Evolutionary conservation across 176 grass and related monocot genomes (phyloP), one percentile per base, ranked within the genome.

Genomic region (Triticum turgidum): DNA sequence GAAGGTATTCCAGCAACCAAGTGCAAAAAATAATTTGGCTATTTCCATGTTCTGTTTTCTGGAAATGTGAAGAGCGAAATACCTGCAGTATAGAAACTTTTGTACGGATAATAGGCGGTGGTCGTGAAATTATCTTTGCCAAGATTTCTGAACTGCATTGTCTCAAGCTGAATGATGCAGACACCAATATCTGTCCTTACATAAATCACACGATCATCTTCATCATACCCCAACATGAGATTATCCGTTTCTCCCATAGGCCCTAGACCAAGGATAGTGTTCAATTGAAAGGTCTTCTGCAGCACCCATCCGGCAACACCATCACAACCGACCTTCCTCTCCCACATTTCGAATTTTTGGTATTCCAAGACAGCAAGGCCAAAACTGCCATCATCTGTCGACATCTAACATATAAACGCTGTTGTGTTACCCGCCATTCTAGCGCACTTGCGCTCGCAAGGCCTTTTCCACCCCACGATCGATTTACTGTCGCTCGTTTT

Each of bases 51-150:
- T 42, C 18, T 42, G 1, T 72, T 41, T 73, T 73, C 20, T 73
- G 69, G 69, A 24, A 44, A 73, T 72, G 69, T 24, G 6, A 24
- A 24, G 69, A 22, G 38, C 22, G 5, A 73, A 73, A 73, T 73
- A 76, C 77, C 77, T 80, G 77, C 77, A 80, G 78, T 80, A 80
- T 61, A 80, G 37, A 80, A 80, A 30, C 33, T 22, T 12, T 13
- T 65, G 78, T 80, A 80, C 3, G 59, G 21, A 80, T 65, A 61
- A 80, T 73, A 73, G 69, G 15, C 5, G 22, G 22, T 65, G n/a
- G 56, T 61, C 35, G 22, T 37, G n/a, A 80, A 80, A 42, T 29
- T 10, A 17, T 65, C 35, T 80, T 65, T 80, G 14, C 78, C 78
- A 44, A 80, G 78, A 65, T 29, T 65, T 13, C 41, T 80, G 78